phyloP scores from a whole-genome alignment of 2,329 filamentous ascomycete species.

The Ophiocordyceps australis region DNA sequence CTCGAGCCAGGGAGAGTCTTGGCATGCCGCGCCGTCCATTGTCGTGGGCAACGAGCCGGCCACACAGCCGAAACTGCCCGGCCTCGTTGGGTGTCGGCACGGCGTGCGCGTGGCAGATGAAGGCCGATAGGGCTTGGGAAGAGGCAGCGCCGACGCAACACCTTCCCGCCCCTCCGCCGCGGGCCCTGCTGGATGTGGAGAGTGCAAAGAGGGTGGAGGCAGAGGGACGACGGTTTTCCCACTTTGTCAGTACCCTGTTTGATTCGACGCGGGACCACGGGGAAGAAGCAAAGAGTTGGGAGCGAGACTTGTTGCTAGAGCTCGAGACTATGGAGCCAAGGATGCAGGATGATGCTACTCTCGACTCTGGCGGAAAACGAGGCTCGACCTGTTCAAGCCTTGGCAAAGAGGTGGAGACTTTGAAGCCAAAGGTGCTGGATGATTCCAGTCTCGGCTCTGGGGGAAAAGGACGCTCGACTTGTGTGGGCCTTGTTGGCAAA shows the following conservation, averaged over 20 bases:
- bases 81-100: not conserved
- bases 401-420: too few species aligned
- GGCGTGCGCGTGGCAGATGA: not conserved
- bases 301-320: too few species aligned
- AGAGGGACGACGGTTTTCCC: constrained; percentile 2
- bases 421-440: too few species aligned
- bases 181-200: too few species aligned
- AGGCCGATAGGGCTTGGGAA: not conserved
- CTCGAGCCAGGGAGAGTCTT: too few species aligned
- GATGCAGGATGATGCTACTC: constrained; percentile 4
- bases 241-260: constrained; percentile 2
- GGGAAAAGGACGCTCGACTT: too few species aligned
- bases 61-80: not conserved
- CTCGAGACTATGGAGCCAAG: too few species aligned
- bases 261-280: not conserved
- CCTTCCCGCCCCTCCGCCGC: too few species aligned
- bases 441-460: too few species aligned
- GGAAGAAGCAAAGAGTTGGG: too few species aligned
- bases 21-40: not conserved
- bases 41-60: not conserved
- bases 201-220: not conserved
- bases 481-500: too few species aligned
- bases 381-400: not conserved
- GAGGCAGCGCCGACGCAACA: too few species aligned
- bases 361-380: constrained; percentile 9